Evolutionary conservation across 129 eudicot genomes (phyloP).

Genomic region (Tagetes erecta): DNA sequence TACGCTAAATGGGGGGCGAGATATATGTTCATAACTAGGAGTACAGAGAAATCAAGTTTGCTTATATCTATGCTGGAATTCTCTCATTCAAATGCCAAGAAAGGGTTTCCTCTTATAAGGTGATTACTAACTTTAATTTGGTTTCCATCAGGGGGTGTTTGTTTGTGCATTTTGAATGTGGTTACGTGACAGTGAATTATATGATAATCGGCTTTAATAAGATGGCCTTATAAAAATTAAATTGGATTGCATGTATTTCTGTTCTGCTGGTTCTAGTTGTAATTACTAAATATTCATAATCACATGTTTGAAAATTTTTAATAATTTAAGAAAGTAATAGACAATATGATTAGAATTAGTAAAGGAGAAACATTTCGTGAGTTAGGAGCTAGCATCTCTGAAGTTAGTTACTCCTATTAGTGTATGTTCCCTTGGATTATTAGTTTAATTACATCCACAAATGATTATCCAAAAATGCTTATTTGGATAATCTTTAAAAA

Average conservation of each 20-base stretch:
- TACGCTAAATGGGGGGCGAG: constrained; percentile 43
- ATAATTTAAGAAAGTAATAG: constrained; percentile 8
- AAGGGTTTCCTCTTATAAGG: constrained; percentile 49
- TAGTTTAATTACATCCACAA: not conserved
- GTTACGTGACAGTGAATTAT: not conserved
- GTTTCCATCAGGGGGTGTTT: constrained; percentile 1
- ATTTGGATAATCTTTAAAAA: not conserved
- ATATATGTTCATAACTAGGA: constrained; percentile 50
- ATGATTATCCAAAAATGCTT: not conserved
- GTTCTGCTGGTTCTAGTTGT: not conserved
- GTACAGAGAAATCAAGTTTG: constrained; percentile 53
- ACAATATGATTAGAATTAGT: not conserved
- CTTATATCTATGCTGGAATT: constrained; percentile 49
- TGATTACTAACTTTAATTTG: constrained; percentile 27
- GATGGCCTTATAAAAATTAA: not conserved
- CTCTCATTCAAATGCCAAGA: constrained; percentile 34
- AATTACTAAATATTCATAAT: not conserved
- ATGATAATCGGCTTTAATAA: not conserved
- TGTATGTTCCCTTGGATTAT: not conserved
- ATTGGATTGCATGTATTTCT: not conserved
- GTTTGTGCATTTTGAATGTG: not conserved
- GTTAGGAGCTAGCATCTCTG: not conserved
- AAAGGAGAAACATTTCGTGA: not conserved
- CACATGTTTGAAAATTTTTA: not conserved
- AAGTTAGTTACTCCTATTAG: not conserved